Evolutionary conservation across 1,139 yeast genomes (phyloP), one percentile per base, ranked within the genome.

Genomic region (Nakaseomyces delphensis): DNA sequence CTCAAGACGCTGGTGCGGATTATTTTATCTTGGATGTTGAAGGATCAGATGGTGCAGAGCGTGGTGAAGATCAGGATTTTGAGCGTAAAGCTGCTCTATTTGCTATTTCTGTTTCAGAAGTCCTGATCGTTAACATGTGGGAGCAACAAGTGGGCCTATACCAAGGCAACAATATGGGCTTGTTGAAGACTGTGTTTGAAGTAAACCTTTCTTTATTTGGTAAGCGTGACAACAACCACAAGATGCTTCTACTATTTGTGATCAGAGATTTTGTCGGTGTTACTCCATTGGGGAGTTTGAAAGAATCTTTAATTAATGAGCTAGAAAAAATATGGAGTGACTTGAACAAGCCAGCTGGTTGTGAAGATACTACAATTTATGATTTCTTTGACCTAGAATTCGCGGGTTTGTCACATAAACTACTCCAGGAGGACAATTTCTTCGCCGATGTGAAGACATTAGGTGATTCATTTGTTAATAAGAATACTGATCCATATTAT

Each of bases 11-110:
- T 28, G 35, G 21, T 21, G 15, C 14, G 2, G 35, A 33, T n/a
- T 36, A 36, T 11, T 74, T 87, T 52, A 94, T 91, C 2, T 73
- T 91, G 76, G 98, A 91, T 60, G 97, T 91, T 15, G 98, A 91
- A 65, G 98, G 98, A 38, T 87, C 97, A 2, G 98, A 91, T 65
- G 98, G 98, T 38, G 74, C 96, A 49, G 98, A 91, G 64, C 74
- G 97, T 45, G 98, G 98, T 13, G 98, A 91, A 55, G 98, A 91
- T 62, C 97, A 91, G 63, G 98, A 91, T 62, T 91, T 91, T 63
- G 98, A 91, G 64, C 74, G 98, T 46, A 91, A 91, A 58, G 89
- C 96, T 1, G 97, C 98, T 0, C 67, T 93, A 40, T 91, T 91
- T 70, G 97, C 98, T 0, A 68, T 91, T 48, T 78, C 97, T 6